phyloP scores from a whole-genome alignment of 208 protist genomes.

The Polymyxa betae region DNA sequence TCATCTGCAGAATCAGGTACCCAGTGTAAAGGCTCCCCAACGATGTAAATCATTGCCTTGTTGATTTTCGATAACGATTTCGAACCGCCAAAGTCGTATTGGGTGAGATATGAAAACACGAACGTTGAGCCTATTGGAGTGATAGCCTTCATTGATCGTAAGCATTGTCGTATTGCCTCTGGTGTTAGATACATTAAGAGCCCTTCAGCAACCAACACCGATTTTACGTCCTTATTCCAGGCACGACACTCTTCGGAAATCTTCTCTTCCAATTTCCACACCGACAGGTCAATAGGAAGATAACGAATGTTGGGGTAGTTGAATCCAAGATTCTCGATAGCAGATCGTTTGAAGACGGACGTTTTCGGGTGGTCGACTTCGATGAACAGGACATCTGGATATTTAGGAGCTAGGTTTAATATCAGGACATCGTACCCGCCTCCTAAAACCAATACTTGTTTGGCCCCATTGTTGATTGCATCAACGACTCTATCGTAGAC shows the following conservation, averaged over 20 bases:
- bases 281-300: background rate
- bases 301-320: background rate
- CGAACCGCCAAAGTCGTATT: background rate
- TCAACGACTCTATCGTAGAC: conserved; percentile 3
- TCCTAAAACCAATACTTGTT: background rate
- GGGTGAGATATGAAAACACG: background rate
- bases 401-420: background rate
- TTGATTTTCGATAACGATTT: background rate
- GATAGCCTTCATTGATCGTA: background rate
- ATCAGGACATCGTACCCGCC: background rate
- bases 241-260: background rate
- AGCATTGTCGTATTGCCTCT: background rate
- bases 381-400: background rate
- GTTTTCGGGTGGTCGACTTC: conserved; percentile 6
- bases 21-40: background rate
- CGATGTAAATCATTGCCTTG: background rate
- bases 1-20: background rate
- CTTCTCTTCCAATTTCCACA: background rate
- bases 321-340: background rate
- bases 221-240: background rate
- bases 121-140: background rate
- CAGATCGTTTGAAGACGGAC: background rate
- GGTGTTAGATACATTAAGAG: background rate
- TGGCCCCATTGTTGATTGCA: background rate
- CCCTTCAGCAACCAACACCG: background rate